phyloP scores from a whole-genome alignment of 257 asterid genomes.

The Salvia splendens region DNA sequence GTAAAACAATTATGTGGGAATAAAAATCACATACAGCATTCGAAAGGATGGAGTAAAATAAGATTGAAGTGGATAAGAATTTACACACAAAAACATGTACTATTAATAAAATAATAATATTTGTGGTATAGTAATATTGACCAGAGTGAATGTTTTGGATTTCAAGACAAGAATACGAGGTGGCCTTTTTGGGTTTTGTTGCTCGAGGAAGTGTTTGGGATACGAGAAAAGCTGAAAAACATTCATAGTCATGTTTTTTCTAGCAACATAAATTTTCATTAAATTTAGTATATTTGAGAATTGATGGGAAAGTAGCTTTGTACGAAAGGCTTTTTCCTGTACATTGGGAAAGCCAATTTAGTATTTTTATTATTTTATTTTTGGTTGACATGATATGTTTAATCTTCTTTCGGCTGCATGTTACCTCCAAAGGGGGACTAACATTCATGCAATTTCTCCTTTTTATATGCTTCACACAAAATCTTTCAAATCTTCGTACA shows the following conservation, averaged over 20 bases:
- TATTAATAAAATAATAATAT: no score
- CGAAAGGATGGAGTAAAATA: no score
- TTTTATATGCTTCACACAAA: not conserved
- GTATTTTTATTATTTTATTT: not conserved
- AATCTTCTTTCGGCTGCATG: slow-evolving; percentile 58
- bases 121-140: not conserved
- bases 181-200: slow-evolving; percentile 38
- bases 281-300: slow-evolving; percentile 9
- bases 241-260: slow-evolving; percentile 16
- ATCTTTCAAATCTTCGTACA: not conserved
- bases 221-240: slow-evolving; percentile 39
- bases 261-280: slow-evolving; percentile 33
- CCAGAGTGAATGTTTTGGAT: not conserved
- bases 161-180: slow-evolving; percentile 27
- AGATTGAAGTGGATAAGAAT: slow-evolving; percentile 6
- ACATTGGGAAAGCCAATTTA: slow-evolving; percentile 51
- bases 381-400: slow-evolving; percentile 26
- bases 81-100: slow-evolving; percentile 2
- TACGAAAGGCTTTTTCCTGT: slow-evolving; percentile 31
- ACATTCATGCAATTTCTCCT: slow-evolving; percentile 34
- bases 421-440: slow-evolving; percentile 39
- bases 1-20: no score
- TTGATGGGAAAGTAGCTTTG: slow-evolving; percentile 28
- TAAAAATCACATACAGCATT: no score
- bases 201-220: slow-evolving; percentile 68